Conservation (phyloP, 371 early-diverging fungal genomes). For the Gilbertella persicaria region DNA sequence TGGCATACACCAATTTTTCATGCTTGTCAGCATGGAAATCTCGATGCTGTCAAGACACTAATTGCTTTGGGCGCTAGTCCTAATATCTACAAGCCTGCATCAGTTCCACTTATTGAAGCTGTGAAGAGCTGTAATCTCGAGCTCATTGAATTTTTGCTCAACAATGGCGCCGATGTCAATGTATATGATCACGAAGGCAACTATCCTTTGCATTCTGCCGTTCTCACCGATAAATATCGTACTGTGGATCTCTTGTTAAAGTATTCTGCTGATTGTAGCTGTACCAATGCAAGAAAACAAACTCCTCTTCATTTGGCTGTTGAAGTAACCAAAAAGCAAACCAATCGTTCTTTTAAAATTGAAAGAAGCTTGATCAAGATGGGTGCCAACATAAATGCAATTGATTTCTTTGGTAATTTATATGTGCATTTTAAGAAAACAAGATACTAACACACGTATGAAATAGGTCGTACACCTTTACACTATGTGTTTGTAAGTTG, state of each 20-base stretch:
- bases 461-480: conserved; percentile 60
- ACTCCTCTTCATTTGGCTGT: conserved; percentile 62
- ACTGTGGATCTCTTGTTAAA: conserved; percentile 48
- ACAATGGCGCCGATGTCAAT: conserved; percentile 19
- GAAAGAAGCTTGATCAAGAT: conserved; percentile 48
- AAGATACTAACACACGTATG: not conserved
- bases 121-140: conserved; percentile 20
- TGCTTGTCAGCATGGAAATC: conserved; percentile 31
- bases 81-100: conserved; percentile 13
- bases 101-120: conserved; percentile 21
- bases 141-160: conserved; percentile 13
- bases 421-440: conserved; percentile 17
- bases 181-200: conserved; percentile 19
- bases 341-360: conserved; percentile 53
- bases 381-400: conserved; percentile 51
- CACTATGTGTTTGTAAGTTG: conserved; percentile 52
- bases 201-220: conserved; percentile 51
- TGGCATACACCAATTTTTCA: conserved; percentile 30
- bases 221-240: conserved; percentile 32
- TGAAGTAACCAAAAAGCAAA: conserved; percentile 47
- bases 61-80: conserved; percentile 31
- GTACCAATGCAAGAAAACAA: conserved; percentile 24
- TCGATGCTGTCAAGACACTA: conserved; percentile 24
- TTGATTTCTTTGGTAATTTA: conserved; percentile 46
- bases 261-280: conserved; percentile 34